A percentile compares a stretch with the other conserved stretches of the same genome.
Evolutionary conservation across 1,284 basidiomycete species (phyloP).

Genomic region (Athelia sp.): DNA sequence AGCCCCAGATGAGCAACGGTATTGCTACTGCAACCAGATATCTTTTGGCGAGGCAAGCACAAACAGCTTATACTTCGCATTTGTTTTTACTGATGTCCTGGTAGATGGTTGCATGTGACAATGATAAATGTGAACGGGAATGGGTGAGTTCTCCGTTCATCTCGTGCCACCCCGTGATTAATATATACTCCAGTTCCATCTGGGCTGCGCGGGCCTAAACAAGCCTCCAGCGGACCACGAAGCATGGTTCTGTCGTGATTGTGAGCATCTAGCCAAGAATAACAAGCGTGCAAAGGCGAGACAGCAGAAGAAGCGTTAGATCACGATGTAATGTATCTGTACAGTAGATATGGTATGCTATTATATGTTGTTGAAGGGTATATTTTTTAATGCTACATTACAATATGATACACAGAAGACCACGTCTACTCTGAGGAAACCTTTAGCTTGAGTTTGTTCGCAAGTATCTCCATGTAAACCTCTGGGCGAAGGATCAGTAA

Average conservation of each 20-base stretch:
- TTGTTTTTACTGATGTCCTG: constrained; percentile 5
- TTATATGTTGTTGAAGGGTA: too few species aligned
- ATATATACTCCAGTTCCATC: constrained; percentile 55
- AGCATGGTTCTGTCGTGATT: constrained; percentile 74
- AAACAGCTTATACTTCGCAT: constrained; percentile 3
- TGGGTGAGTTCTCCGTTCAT: constrained; percentile 51
- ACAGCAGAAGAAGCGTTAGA: constrained; percentile 18
- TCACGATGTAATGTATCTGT: constrained; percentile 1
- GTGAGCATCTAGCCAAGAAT: constrained; percentile 27
- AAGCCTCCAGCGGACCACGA: constrained; percentile 51
- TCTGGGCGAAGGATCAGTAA: constrained; percentile 34
- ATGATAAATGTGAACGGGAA: constrained; percentile 60
- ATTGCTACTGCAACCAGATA: constrained; percentile 74
- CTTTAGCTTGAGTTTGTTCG: constrained; percentile 60
- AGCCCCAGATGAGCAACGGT: constrained; percentile 45
- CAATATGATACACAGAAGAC: too few species aligned
- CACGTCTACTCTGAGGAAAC: constrained; percentile 34
- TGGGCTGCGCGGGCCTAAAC: constrained; percentile 61
- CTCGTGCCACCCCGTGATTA: constrained; percentile 4
- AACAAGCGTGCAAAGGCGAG: constrained; percentile 14
- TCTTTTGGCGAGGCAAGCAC: constrained; percentile 68
- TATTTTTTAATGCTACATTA: too few species aligned
- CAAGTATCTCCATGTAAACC: constrained; percentile 77
- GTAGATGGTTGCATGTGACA: constrained; percentile 85
- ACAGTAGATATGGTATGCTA: too few species aligned